A percentile compares a stretch with the other conserved stretches of the same genome.
These are phyloP conservation scores for Dioszegia aurantiaca DNA, from an alignment of 768 basidiomycete species.

Conservation along the genomic window DNA sequence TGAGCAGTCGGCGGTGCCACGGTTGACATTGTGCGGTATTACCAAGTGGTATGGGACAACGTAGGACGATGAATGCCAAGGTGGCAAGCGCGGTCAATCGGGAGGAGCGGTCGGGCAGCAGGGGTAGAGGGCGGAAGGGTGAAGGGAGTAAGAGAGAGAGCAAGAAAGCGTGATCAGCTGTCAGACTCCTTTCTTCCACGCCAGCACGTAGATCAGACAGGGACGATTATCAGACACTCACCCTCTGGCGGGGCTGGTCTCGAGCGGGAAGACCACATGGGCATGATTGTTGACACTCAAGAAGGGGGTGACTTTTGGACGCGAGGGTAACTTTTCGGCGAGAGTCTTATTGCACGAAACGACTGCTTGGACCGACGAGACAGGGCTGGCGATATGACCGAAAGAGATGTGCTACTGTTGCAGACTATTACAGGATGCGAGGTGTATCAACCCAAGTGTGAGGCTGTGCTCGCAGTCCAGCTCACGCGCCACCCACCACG, in stretches of 20 bases:
- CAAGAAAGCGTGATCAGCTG: not conserved
- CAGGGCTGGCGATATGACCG: no score
- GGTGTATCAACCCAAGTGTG: not conserved
- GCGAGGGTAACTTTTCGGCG: no score
- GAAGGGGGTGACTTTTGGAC: no score
- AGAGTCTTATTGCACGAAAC: not conserved
- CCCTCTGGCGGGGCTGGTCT: conserved; percentile 11
- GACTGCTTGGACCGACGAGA: no score
- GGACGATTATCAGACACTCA: conserved; percentile 3
- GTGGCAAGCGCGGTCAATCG: no score
- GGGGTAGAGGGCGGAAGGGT: no score
- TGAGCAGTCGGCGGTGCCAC: not conserved
- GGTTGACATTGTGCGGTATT: not conserved
- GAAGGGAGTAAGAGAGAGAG: no score
- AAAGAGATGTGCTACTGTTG: no score
- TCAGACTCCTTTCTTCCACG: not conserved
- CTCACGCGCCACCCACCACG: not conserved
- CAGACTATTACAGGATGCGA: not conserved
- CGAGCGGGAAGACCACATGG: conserved; percentile 2
- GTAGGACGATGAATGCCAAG: not conserved
- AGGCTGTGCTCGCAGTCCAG: not conserved
- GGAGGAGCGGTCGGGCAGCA: no score
- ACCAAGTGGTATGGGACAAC: not conserved
- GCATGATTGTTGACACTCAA: conserved; percentile 2
- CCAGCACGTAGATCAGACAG: not conserved